phyloP scores from a whole-genome alignment of 768 basidiomycete species.

The Fibroporia radiculosa region DNA sequence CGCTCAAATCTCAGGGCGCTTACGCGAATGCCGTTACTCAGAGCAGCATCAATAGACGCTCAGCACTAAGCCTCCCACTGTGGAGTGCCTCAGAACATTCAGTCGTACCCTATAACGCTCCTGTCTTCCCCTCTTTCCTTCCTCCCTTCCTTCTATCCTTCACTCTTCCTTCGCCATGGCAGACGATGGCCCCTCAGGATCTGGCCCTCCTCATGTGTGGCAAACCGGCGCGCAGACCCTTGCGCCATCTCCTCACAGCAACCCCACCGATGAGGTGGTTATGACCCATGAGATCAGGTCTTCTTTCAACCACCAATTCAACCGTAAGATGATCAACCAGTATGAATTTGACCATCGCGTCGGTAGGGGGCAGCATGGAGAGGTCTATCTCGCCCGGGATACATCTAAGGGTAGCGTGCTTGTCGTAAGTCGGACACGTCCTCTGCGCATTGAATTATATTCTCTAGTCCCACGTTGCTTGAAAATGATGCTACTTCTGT shows the following conservation, averaged over 20 bases:
- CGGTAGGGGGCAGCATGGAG: conserved; percentile 86
- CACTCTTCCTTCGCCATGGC: conserved; percentile 12
- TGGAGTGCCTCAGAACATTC: conserved; percentile 8
- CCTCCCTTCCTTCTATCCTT: conserved; percentile 4
- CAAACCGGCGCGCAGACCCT: conserved; percentile 12
- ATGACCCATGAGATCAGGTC: conserved; percentile 31
- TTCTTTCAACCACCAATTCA: conserved; percentile 30
- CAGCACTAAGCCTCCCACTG: conserved; percentile 3
- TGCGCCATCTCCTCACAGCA: conserved; percentile 10
- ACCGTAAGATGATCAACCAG: conserved; percentile 65
- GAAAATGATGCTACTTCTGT: no score
- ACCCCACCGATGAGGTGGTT: conserved; percentile 37
- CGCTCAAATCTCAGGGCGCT: background rate
- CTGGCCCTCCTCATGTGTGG: conserved; percentile 10
- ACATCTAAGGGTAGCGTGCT: conserved; percentile 28
- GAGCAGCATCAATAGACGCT: conserved; percentile 2
- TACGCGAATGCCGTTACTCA: background rate
- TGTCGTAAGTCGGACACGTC: conserved; percentile 42
- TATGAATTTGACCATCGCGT: conserved; percentile 72
- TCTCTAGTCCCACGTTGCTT: no score
- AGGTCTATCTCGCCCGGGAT: conserved; percentile 71
- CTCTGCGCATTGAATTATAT: conserved; percentile 1
- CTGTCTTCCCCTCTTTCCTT: conserved; percentile 1
- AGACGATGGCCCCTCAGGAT: conserved; percentile 12
- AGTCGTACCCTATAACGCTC: conserved; percentile 1